phyloP scores from a whole-genome alignment of 768 basidiomycete genomes.

The Suillus weaverae region DNA sequence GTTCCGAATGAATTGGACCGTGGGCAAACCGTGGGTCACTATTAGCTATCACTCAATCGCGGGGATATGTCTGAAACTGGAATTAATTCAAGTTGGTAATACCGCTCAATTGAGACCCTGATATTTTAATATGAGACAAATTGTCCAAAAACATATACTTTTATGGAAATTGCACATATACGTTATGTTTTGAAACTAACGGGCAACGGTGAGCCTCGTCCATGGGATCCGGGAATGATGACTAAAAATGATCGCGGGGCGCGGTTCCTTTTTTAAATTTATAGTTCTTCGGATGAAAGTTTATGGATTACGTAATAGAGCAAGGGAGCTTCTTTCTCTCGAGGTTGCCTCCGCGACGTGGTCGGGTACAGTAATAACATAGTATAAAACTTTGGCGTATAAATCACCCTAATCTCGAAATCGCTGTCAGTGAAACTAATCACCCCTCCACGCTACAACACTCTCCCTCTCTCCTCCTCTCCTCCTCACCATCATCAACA shows the following conservation, averaged over 20 bases:
- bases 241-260: not conserved
- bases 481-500: conserved; percentile 11
- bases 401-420: conserved; percentile 20
- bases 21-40: no score
- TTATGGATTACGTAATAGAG: conserved; percentile 21
- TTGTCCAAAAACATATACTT: not conserved
- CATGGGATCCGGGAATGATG: conserved; percentile 11
- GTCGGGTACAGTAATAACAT: conserved; percentile 11
- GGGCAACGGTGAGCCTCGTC: no score
- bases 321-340: conserved; percentile 7
- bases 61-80: not conserved
- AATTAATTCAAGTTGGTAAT: not conserved
- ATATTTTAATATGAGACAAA: not conserved
- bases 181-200: not conserved
- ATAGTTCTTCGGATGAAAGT: conserved; percentile 6
- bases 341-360: conserved; percentile 27
- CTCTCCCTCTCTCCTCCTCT: conserved; percentile 8
- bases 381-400: conserved; percentile 16
- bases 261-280: conserved; percentile 4
- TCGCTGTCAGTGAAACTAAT: conserved; percentile 23
- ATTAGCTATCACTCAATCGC: not conserved
- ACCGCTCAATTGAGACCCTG: not conserved
- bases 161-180: no score
- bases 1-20: not conserved
- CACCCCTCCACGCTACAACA: conserved; percentile 5